A percentile compares a stretch with the other conserved stretches of the same genome.
These are phyloP conservation scores for Pharnaceum exiguum DNA, from an alignment of 148 eudicot genomes.

Conservation along the genomic window DNA sequence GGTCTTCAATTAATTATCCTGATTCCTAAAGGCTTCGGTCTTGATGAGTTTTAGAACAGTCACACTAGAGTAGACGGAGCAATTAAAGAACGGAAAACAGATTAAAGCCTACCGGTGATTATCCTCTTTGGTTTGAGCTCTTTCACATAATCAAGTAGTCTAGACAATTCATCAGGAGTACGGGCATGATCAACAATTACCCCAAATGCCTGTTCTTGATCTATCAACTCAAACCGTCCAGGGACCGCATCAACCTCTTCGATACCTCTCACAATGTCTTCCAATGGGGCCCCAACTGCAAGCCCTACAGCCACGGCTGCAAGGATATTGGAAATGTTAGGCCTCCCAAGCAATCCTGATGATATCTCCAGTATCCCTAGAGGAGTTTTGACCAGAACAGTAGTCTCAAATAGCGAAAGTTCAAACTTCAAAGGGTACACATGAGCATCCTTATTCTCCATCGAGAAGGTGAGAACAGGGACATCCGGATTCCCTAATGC, in stretches of 20 bases:
- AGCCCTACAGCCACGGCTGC: slow-evolving; percentile 95
- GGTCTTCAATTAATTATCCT: no score
- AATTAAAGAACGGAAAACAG: not conserved
- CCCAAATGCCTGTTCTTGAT: slow-evolving; percentile 97
- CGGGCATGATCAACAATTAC: slow-evolving; percentile 90
- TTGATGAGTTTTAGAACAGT: no score
- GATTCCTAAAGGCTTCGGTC: no score
- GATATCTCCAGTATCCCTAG: slow-evolving; percentile 93
- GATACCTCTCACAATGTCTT: slow-evolving; percentile 94
- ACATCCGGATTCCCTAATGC: slow-evolving; percentile 79
- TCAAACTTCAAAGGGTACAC: slow-evolving; percentile 81
- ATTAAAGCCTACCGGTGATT: slow-evolving; percentile 64
- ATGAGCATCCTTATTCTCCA: slow-evolving; percentile 92
- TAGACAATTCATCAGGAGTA: slow-evolving; percentile 75
- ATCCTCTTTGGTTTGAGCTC: slow-evolving; percentile 84
- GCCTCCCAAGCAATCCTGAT: slow-evolving; percentile 91
- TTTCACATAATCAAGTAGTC: slow-evolving; percentile 86
- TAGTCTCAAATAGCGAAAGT: slow-evolving; percentile 93
- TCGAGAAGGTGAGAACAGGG: slow-evolving; percentile 77
- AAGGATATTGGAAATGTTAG: slow-evolving; percentile 82
- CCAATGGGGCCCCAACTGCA: slow-evolving; percentile 96
- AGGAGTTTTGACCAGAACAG: slow-evolving; percentile 84
- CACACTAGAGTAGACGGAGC: no score
- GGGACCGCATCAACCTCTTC: slow-evolving; percentile 99
- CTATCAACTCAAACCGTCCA: slow-evolving; percentile 95